These are phyloP conservation scores for Pinus tabuliformis DNA, from an alignment of 75 land plant genomes.

Conservation along the genomic window DNA sequence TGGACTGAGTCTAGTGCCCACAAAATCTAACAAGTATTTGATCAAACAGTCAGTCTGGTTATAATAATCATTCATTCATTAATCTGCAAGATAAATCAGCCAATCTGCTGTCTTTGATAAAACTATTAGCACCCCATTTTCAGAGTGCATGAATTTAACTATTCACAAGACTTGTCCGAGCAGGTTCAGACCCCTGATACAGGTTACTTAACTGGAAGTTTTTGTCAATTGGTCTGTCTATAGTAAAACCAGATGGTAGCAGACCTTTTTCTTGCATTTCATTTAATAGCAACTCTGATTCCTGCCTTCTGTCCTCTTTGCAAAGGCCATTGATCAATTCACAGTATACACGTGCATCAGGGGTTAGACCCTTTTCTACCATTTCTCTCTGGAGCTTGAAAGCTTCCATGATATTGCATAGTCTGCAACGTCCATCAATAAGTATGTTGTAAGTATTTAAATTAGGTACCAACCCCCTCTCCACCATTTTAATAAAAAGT, in stretches of 20 bases:
- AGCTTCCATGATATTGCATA: constrained; percentile 33
- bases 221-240: constrained; percentile 44
- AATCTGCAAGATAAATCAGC: background rate
- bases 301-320: constrained; percentile 21
- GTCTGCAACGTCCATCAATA: constrained; percentile 38
- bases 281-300: constrained; percentile 32
- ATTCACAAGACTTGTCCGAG: background rate
- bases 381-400: constrained; percentile 43
- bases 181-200: constrained; percentile 1
- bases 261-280: constrained; percentile 29
- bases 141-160: background rate
- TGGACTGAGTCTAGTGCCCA: too few relatives aligned
- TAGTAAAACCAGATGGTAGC: constrained; percentile 40
- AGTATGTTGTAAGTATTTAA: constrained; percentile 37
- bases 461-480: constrained; percentile 25
- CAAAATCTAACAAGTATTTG: background rate
- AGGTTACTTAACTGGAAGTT: constrained; percentile 36
- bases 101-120: constrained; percentile 7
- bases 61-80: background rate
- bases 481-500: constrained; percentile 49
- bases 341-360: constrained; percentile 21
- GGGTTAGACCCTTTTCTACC: constrained; percentile 39
- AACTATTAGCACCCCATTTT: background rate
- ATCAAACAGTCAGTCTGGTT: background rate
- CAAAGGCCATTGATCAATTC: constrained; percentile 39